Evolutionary conservation across 23 red algal species (phyloP).

Genomic region (Rhodosorus marinus): DNA sequence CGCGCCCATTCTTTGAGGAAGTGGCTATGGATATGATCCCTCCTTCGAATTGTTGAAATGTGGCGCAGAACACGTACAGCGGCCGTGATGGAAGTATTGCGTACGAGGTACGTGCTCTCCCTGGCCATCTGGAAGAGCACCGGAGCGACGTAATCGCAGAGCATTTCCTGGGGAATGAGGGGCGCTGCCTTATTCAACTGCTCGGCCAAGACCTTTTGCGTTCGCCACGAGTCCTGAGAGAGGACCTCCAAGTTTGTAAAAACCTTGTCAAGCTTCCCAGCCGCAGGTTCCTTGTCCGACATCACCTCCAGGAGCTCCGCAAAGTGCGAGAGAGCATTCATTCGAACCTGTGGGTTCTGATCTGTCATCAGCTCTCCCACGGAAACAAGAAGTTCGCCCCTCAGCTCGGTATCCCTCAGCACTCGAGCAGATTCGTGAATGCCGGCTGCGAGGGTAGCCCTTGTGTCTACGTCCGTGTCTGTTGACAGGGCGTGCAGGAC

Average conservation of each 20-base stretch:
- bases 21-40: constrained; percentile 70
- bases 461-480: constrained; percentile 62
- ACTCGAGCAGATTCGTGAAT: constrained; percentile 56
- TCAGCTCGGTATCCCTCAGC: constrained; percentile 22
- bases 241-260: constrained; percentile 5
- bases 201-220: constrained; percentile 14
- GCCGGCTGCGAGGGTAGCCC: constrained; percentile 47
- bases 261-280: neutral
- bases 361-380: constrained; percentile 57
- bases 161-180: constrained; percentile 2
- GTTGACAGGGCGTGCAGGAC: constrained; percentile 46
- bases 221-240: constrained; percentile 12
- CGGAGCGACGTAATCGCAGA: constrained; percentile 1
- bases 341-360: constrained; percentile 73
- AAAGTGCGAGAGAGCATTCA: constrained; percentile 59
- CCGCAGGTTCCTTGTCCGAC: constrained; percentile 8
- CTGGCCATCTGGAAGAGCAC: constrained; percentile 8
- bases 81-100: constrained; percentile 46
- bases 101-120: constrained; percentile 15
- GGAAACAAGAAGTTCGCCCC: constrained; percentile 29
- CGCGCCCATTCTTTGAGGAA: constrained; percentile 67
- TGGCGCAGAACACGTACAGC: constrained; percentile 33
- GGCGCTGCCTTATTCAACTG: constrained; percentile 1
- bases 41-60: constrained; percentile 37
- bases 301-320: constrained; percentile 35